A percentile compares a stretch with the other conserved stretches of the same genome.
phyloP scores from a whole-genome alignment of 352 stramenopile species.

The Phytophthora parvispora region DNA sequence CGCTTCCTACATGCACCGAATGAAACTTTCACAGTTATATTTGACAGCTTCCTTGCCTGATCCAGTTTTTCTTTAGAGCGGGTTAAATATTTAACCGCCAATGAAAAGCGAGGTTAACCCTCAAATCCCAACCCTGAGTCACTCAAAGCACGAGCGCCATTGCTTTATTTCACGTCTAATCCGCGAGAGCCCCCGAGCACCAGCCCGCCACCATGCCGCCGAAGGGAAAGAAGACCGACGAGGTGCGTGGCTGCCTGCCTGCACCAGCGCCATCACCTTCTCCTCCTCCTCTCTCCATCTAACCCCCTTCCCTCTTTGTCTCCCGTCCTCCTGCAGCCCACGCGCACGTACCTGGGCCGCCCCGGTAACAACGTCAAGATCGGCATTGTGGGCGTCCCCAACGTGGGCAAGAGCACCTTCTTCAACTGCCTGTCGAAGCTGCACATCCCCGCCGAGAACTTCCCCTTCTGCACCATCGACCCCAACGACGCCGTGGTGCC shows the following conservation, averaged over 20 bases:
- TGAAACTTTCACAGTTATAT: conserved; percentile 33
- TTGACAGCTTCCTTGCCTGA: conserved; percentile 1
- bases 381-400: conserved; percentile 99
- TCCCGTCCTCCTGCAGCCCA: conserved; percentile 27
- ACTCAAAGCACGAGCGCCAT: conserved; percentile 35
- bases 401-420: conserved; percentile 99
- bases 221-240: conserved; percentile 86
- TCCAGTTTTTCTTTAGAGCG: not conserved
- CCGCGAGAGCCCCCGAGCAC: conserved; percentile 14
- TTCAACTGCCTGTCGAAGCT: conserved; percentile 99
- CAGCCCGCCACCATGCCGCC: conserved; percentile 62
- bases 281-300: not conserved
- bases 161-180: conserved; percentile 24
- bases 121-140: not conserved
- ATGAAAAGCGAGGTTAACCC: conserved; percentile 14
- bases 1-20: conserved; percentile 7
- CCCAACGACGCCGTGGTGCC: conserved; percentile 98
- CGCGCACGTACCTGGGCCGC: conserved; percentile 84
- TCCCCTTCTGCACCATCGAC: conserved; percentile 99
- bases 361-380: conserved; percentile 98
- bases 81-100: not conserved
- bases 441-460: conserved; percentile 94
- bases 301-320: not conserved
- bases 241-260: conserved; percentile 40
- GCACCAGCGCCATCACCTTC: not conserved